These are phyloP conservation scores for Knoxdaviesia proteae DNA, from an alignment of 2,329 filamentous ascomycete species.

Conservation along the genomic window DNA sequence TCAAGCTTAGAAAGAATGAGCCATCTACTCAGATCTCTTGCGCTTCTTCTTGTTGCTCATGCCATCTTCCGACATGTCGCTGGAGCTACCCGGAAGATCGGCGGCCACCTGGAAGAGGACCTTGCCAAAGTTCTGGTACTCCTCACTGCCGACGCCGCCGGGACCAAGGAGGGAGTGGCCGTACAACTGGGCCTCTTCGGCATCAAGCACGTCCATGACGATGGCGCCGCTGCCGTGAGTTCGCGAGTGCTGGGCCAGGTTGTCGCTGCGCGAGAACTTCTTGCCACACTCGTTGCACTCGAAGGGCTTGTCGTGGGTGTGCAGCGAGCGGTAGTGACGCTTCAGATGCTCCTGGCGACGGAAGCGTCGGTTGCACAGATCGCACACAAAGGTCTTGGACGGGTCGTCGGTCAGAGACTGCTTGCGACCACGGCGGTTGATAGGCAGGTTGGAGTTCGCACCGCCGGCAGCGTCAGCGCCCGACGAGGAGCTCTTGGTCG, in stretches of 20 bases:
- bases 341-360: slow-evolving; percentile 96
- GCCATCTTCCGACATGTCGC: slow-evolving; percentile 35
- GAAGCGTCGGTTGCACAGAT: slow-evolving; percentile 91
- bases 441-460: slow-evolving; percentile 29
- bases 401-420: slow-evolving; percentile 95
- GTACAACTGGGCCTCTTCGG: slow-evolving; percentile 31
- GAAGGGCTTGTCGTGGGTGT: slow-evolving; percentile 97
- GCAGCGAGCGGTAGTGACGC: slow-evolving; percentile 93
- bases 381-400: slow-evolving; percentile 95
- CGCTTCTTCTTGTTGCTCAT: slow-evolving; percentile 31
- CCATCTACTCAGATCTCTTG: slow-evolving; percentile 48
- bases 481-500: slow-evolving; percentile 15
- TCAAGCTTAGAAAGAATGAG: slow-evolving; percentile 1
- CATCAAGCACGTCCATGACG: slow-evolving; percentile 72
- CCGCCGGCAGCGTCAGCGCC: slow-evolving; percentile 18
- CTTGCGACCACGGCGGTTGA: slow-evolving; percentile 89
- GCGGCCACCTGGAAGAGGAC: slow-evolving; percentile 67
- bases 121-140: slow-evolving; percentile 48
- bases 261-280: slow-evolving; percentile 97
- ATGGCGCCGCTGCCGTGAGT: slow-evolving; percentile 83
- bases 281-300: slow-evolving; percentile 96
- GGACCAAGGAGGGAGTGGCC: slow-evolving; percentile 19
- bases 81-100: slow-evolving; percentile 45
- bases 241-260: slow-evolving; percentile 84
- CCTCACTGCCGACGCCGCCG: slow-evolving; percentile 26